Evolutionary conservation across 1,139 yeast genomes (phyloP).

Genomic region (Geotrichum candidum): DNA sequence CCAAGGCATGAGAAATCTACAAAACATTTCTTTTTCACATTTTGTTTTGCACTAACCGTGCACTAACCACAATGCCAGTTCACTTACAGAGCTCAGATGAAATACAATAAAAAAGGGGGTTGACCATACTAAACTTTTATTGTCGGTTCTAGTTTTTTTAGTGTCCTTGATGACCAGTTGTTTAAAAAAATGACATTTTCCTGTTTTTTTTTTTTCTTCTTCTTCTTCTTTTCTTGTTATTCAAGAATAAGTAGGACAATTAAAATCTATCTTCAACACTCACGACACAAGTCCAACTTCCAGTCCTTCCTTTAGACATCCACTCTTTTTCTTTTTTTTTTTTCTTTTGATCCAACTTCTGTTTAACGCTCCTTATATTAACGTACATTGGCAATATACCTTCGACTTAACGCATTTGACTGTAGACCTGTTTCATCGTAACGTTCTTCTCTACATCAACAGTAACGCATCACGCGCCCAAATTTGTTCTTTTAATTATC

Average conservation of each 20-base stretch:
- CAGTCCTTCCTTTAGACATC: constrained; percentile 1
- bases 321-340: neutral
- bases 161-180: neutral
- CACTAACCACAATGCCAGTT: neutral
- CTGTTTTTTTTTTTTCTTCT: constrained; percentile 46
- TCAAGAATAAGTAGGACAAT: neutral
- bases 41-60: neutral
- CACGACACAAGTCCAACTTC: neutral
- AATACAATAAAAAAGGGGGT: neutral
- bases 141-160: neutral
- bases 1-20: neutral
- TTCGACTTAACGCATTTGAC: neutral
- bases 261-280: neutral
- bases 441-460: neutral
- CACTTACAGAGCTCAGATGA: neutral
- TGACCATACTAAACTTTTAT: neutral
- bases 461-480: neutral
- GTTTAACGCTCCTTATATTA: neutral
- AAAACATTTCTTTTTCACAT: neutral
- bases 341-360: neutral
- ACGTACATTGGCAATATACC: neutral
- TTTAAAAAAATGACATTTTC: neutral
- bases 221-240: constrained; percentile 63
- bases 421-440: neutral
- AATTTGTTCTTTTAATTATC: neutral